These are phyloP conservation scores for Dipteronia sinensis DNA, from an alignment of 345 rosid genomes.

Conservation along the genomic window DNA sequence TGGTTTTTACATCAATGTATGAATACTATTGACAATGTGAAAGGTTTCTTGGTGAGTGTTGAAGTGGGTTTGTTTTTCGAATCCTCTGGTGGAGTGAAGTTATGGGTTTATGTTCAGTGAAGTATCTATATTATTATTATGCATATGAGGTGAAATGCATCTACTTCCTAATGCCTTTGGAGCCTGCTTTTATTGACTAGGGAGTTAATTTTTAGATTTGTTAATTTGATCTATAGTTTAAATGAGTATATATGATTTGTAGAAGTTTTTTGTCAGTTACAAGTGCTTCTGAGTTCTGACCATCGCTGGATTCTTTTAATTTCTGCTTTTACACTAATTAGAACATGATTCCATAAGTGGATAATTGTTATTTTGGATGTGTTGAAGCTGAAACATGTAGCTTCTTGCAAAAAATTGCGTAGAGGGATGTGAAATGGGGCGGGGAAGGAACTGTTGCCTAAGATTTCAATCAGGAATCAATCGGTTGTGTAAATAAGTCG, in stretches of 20 bases:
- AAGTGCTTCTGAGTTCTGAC: no score
- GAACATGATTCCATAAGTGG: background rate
- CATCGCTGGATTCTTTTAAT: background rate
- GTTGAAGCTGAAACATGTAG: background rate
- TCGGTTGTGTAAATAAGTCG: no score
- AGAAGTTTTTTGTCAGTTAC: background rate
- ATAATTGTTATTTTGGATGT: no score
- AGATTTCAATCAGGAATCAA: background rate
- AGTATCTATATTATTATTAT: background rate
- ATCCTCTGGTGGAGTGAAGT: background rate
- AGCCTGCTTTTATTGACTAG: background rate
- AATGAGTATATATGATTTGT: background rate
- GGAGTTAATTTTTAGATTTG: background rate
- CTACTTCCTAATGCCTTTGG: background rate
- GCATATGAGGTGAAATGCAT: background rate
- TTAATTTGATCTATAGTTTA: background rate
- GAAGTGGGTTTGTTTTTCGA: background rate
- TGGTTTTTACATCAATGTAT: background rate
- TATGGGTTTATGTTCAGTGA: background rate
- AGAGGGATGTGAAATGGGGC: no score
- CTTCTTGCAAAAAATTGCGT: no score
- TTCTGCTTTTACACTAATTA: background rate
- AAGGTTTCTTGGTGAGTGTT: no score
- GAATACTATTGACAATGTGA: no score
- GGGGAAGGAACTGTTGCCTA: background rate